phyloP scores from a whole-genome alignment of 139 green algal genomes.

The Asterochloris sp. region DNA sequence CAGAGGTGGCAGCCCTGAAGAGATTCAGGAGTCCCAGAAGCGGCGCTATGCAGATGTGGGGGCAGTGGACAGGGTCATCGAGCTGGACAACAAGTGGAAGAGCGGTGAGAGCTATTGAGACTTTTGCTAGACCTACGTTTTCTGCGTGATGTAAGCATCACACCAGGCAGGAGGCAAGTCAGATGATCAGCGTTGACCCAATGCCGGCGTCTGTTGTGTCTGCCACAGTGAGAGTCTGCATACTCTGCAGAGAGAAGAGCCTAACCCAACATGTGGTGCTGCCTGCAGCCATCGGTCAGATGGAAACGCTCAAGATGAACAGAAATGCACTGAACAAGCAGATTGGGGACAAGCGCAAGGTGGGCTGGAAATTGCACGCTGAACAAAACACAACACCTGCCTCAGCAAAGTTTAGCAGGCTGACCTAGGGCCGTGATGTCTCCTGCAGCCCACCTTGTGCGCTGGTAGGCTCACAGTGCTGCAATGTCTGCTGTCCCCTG shows the following conservation, averaged over 20 bases:
- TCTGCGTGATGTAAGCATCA: background rate
- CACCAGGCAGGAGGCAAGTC: background rate
- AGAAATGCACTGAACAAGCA: constrained; percentile 94
- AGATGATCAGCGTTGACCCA: background rate
- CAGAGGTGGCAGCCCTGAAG: constrained; percentile 92
- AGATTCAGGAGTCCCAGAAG: constrained; percentile 90
- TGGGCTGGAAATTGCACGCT: background rate
- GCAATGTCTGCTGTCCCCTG: too few relatives aligned
- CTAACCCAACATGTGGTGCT: too few relatives aligned
- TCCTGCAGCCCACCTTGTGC: too few relatives aligned
- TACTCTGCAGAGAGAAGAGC: too few relatives aligned
- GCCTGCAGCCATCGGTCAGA: constrained; percentile 63
- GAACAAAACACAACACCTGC: too few relatives aligned
- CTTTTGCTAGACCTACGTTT: background rate
- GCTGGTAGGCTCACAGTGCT: too few relatives aligned
- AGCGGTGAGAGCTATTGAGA: constrained; percentile 40
- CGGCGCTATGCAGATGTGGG: constrained; percentile 77
- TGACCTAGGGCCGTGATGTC: too few relatives aligned
- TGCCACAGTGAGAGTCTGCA: background rate
- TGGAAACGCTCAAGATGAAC: constrained; percentile 86
- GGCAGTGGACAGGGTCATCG: constrained; percentile 91
- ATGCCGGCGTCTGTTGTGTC: background rate
- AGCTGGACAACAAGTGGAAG: constrained; percentile 87
- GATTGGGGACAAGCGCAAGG: constrained; percentile 77
- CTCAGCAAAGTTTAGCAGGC: too few relatives aligned